Conservation (phyloP, 495 filamentous ascomycete species). For the Aspergillus steynii region DNA sequence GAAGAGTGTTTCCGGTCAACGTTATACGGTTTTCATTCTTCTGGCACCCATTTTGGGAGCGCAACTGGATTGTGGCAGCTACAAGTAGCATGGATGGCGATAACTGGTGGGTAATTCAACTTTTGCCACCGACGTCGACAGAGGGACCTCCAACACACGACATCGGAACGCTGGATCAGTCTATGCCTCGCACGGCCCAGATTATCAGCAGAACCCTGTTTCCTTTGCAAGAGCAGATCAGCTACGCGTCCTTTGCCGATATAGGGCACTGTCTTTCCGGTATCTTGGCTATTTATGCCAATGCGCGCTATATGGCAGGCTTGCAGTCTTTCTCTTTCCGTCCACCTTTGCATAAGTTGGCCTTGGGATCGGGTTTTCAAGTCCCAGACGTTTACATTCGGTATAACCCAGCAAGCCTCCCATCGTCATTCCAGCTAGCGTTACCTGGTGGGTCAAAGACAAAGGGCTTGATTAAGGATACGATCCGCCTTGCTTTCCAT, state of each 20-base stretch:
- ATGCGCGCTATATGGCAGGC: conserved; percentile 39
- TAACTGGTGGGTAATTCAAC: conserved; percentile 71
- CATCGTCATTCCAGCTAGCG: conserved; percentile 31
- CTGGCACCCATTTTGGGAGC: conserved; percentile 58
- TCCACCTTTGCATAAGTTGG: conserved; percentile 37
- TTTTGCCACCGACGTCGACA: conserved; percentile 31
- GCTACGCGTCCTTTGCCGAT: conserved; percentile 36
- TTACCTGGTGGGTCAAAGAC: conserved; percentile 30
- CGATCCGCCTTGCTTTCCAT: conserved; percentile 42
- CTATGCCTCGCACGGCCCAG: conserved; percentile 27
- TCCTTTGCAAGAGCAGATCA: conserved; percentile 17
- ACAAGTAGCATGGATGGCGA: conserved; percentile 73
- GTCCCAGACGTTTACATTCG: conserved; percentile 40
- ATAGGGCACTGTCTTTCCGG: conserved; percentile 42
- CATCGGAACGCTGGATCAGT: conserved; percentile 7
- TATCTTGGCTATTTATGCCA: conserved; percentile 42
- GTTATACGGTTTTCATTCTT: conserved; percentile 64
- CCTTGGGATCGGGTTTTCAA: conserved; percentile 30
- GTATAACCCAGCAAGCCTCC: conserved; percentile 35
- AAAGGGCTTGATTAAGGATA: conserved; percentile 34
- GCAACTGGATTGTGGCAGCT: conserved; percentile 67
- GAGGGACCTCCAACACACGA: conserved; percentile 11
- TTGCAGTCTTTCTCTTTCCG: conserved; percentile 32
- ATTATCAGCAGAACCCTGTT: conserved; percentile 29
- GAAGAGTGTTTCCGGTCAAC: conserved; percentile 60